Evolutionary conservation across 345 rosid genomes (phyloP), one percentile per base, ranked within the genome.

Genomic region (Citrus medica): DNA sequence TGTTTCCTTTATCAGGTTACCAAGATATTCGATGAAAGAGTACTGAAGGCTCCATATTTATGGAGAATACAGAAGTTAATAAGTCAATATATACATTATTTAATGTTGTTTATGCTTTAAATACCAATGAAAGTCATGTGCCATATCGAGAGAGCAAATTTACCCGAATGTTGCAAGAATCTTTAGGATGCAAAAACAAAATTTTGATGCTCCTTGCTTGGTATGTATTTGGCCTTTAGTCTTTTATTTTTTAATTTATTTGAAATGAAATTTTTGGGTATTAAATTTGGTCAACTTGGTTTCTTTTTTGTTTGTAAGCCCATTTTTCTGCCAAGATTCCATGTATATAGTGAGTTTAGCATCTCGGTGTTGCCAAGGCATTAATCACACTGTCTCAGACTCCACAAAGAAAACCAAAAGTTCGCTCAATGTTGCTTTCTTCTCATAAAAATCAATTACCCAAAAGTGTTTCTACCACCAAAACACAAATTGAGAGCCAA

Each of bases 281-380:
- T 78, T 21, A 48, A 63, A 12, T 60, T 78, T 8, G 25, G 28
- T 32, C 32, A 63, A 35, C 27, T 27, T 68, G 76, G 74, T 56
- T 79, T 71, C 75, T 46, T 42, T 63, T 77, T 24, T 75, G 28
- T 62, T 73, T 76, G 83, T 78, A 94, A 89, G 84, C 51, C 85
- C 87, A 73, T 83, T 81, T 19, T 82, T 83, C 69, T 91, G 93
- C 89, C 97, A 89, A 87, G 94, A 91, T 76, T 94, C 95, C n/a
- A 58, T 86, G 62, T 82, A 82, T 79, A 86, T 94, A 87, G 74
- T 87, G 37, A 92, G 81, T 76, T 85, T 94, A 76, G 98, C 97
- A 55, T 91, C 93, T 78, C 86, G 89, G 62, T 85, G 82, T 78
- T 88, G 83, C 81, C 81, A 79, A 83, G 69, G 86, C 73, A 40